A percentile compares a stretch with the other conserved stretches of the same genome.
Conservation (phyloP, 306 rosid species). For the Casuarina equisetifolia region DNA sequence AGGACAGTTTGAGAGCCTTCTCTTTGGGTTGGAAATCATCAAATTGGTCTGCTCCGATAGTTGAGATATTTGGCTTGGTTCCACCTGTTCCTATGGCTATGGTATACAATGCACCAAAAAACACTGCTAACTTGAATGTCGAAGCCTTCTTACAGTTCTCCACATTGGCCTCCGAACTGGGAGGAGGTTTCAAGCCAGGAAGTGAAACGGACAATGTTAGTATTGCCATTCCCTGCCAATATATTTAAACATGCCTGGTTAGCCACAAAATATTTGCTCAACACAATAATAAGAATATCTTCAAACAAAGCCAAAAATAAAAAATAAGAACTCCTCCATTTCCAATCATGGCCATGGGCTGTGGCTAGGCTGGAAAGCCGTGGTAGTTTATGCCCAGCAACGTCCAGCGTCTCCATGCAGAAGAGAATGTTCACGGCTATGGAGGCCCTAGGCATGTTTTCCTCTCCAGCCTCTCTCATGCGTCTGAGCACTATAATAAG, state of each 20-base stretch:
- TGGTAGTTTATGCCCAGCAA: no score
- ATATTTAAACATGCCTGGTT: not conserved
- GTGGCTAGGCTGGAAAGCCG: no score
- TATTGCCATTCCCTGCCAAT: conserved; percentile 73
- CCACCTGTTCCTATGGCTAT: conserved; percentile 91
- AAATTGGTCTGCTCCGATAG: conserved; percentile 93
- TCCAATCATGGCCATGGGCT: no score
- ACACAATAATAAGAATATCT: no score
- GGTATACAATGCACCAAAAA: conserved; percentile 76
- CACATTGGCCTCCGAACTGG: conserved; percentile 32
- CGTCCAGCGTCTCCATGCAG: no score
- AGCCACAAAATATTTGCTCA: not conserved
- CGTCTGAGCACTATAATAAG: no score
- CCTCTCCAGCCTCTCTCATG: no score
- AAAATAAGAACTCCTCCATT: no score
- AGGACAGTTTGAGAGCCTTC: conserved; percentile 67
- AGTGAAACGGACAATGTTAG: conserved; percentile 70
- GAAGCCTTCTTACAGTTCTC: conserved; percentile 74
- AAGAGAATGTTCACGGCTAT: no score
- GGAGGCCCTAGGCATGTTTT: no score
- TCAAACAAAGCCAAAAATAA: no score
- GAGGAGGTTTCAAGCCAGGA: conserved; percentile 59
- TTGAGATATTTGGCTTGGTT: conserved; percentile 90
- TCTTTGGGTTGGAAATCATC: conserved; percentile 78
- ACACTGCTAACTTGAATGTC: conserved; percentile 58